Percentiles rank a stretch among this genome's conserved stretches.
phyloP scores from a whole-genome alignment of 2,329 filamentous ascomycete species.

The Gaeumannomyces sp. region DNA sequence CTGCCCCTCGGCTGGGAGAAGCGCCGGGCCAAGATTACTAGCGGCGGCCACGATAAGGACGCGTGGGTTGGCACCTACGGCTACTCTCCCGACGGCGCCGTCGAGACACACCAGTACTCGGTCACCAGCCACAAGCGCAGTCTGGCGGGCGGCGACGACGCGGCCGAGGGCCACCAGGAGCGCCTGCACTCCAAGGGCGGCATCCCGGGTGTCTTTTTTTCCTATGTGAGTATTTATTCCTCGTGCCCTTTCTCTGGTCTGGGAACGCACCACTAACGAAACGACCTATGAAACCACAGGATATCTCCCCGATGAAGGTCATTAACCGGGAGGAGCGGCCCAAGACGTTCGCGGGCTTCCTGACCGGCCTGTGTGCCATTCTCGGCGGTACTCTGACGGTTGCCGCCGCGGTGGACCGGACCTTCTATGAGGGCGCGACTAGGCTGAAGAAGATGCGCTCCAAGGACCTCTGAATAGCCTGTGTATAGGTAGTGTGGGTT shows the following conservation, averaged over 20 bases:
- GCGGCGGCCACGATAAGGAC: constrained; percentile 37
- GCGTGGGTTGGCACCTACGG: constrained; percentile 64
- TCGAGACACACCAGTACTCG: constrained; percentile 97
- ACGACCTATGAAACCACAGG: constrained; percentile 41
- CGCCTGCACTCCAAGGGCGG: constrained; percentile 82
- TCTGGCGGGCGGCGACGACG: constrained; percentile 74
- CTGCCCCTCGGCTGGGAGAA: constrained; percentile 85
- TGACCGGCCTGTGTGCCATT: constrained; percentile 90
- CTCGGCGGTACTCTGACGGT: constrained; percentile 94
- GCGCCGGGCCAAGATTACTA: constrained; percentile 27
- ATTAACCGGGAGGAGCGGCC: constrained; percentile 88
- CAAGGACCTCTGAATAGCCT: constrained; percentile 45
- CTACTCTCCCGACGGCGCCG: constrained; percentile 63
- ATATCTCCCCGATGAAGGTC: constrained; percentile 99
- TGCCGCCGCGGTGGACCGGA: constrained; percentile 85
- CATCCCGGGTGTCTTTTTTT: constrained; percentile 97
- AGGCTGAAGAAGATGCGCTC: constrained; percentile 79
- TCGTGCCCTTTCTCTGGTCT: neutral
- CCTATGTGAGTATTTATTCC: constrained; percentile 62
- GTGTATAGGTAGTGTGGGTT: neutral
- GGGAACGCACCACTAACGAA: constrained; percentile 4
- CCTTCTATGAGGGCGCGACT: constrained; percentile 80
- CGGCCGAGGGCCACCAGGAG: constrained; percentile 85
- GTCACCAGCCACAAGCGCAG: constrained; percentile 95
- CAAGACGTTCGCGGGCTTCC: constrained; percentile 86